phyloP scores from a whole-genome alignment of 2,329 filamentous ascomycete species.

The Parasarocladium wereldwijsianum region DNA sequence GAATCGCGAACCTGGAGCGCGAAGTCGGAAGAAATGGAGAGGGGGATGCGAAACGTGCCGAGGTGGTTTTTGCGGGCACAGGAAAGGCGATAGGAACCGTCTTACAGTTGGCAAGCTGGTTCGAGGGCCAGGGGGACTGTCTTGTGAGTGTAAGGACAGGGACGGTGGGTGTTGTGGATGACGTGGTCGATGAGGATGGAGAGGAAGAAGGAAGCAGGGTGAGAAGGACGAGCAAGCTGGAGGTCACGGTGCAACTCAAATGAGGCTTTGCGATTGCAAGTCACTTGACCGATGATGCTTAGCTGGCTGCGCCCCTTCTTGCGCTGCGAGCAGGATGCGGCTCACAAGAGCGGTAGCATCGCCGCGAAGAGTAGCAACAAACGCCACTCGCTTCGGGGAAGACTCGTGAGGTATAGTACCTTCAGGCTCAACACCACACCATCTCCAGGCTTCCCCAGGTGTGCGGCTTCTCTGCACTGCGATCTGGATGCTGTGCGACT shows the following conservation, averaged over 20 bases:
- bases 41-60: slow-evolving; percentile 12
- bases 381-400: too few species aligned
- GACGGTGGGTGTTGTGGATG: slow-evolving; percentile 52
- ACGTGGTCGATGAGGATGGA: slow-evolving; percentile 34
- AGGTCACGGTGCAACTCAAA: slow-evolving; percentile 30
- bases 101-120: slow-evolving; percentile 47
- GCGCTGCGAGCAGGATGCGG: too few species aligned
- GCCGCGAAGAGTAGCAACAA: too few species aligned
- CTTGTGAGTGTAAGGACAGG: slow-evolving; percentile 44
- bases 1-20: slow-evolving; percentile 27
- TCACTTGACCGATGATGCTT: too few species aligned
- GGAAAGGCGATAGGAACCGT: slow-evolving; percentile 53
- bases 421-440: too few species aligned
- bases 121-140: slow-evolving; percentile 45
- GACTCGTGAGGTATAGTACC: too few species aligned
- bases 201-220: slow-evolving; percentile 25
- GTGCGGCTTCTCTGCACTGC: too few species aligned
- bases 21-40: slow-evolving; percentile 12
- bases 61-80: slow-evolving; percentile 46
- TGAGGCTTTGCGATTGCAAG: too few species aligned
- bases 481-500: too few species aligned
- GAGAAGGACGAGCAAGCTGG: slow-evolving; percentile 35
- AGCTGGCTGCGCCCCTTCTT: too few species aligned
- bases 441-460: too few species aligned
- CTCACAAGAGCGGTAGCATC: too few species aligned